A percentile compares a stretch with the other conserved stretches of the same genome.
Conservation (phyloP, 2,329 filamentous ascomycete genomes). For the Fusarium transvaalense region DNA sequence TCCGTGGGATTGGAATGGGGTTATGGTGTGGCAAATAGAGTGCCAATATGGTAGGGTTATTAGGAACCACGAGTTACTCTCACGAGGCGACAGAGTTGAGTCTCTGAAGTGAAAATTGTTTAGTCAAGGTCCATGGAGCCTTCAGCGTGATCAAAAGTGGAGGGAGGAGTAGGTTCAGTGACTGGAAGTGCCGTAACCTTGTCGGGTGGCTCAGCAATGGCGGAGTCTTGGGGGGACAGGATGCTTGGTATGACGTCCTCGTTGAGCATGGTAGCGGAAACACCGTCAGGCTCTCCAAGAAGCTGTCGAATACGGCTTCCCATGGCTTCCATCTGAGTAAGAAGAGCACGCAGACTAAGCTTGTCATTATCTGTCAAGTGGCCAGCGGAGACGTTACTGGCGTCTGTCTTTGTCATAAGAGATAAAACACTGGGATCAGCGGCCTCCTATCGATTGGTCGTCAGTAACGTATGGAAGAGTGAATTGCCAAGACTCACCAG, state of each 20-base stretch:
- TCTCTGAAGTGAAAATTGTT: conserved; percentile 7
- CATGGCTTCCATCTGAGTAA: conserved; percentile 62
- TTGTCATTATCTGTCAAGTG: conserved; percentile 59
- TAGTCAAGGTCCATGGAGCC: conserved; percentile 58
- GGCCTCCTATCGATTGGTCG: conserved; percentile 52
- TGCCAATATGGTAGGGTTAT: conserved; percentile 34
- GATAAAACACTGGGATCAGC: conserved; percentile 61
- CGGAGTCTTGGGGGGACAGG: conserved; percentile 47
- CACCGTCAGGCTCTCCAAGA: conserved; percentile 51
- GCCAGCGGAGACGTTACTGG: conserved; percentile 57
- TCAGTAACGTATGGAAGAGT: conserved; percentile 24
- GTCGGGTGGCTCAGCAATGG: conserved; percentile 48
- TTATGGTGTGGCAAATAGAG: conserved; percentile 36
- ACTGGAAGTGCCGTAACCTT: conserved; percentile 51
- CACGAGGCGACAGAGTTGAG: background rate
- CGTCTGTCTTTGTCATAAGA: conserved; percentile 63
- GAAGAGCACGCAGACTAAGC: conserved; percentile 61
- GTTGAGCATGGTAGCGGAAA: conserved; percentile 37
- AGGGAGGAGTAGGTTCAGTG: conserved; percentile 57
- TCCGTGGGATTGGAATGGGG: conserved; percentile 29
- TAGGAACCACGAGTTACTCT: conserved; percentile 28
- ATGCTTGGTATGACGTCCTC: conserved; percentile 46
- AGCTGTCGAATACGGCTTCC: conserved; percentile 57
- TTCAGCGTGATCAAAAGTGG: conserved; percentile 56
- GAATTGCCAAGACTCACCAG: conserved; percentile 64